Base-by-base conservation (phyloP, 1,139 yeast genomes). In the Candida buenavistaensis region DNA sequence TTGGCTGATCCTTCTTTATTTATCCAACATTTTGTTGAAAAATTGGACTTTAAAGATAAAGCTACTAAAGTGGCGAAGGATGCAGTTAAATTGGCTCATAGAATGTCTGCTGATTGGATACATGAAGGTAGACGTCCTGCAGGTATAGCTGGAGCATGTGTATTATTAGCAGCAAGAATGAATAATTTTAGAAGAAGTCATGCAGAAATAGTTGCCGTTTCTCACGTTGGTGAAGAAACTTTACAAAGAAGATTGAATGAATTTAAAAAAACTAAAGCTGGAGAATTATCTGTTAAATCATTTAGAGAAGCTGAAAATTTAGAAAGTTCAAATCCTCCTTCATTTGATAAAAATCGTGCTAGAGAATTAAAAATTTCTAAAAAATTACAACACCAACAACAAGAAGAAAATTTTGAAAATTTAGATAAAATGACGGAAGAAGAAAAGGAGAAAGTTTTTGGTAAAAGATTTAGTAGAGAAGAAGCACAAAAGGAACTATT, bases 101-200 rank as follows among this genome's bases (percentile, higher is more conserved):
- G 96, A 48, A 92, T 92, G 99, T 74, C 90, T 14, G 77, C 81
- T 33, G 98, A 92, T 55, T 92, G 97, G 97, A 85, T 92, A 45
- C 86, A 83, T 53, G 95, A 88, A 57, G 99, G 99, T 22, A 76
- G 99, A 55, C 74, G 98, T 43, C 98, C 98, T 0, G 97, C 98
- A 0, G 98, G 99, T 52, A 78, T 92, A 34, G 98, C 98, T 0
- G 99, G 98, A 19, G 98, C 98, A 0, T 89, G 97, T 59, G 74
- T 92, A 2, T 59, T 94, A 32, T 64, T 92, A 35, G 98, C 99
- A 0, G 92, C 97, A 3, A 75, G 98, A 59, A 92, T 92, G 97
- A 92, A 92, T 60, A 90, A 90, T 52, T 81, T 86, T 55, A 75
- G 96, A 50, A 72, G 97, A 51, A 83, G 95, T 4, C 96, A 92